phyloP scores from a whole-genome alignment of 306 rosid genomes.

The Glycine tomentella region DNA sequence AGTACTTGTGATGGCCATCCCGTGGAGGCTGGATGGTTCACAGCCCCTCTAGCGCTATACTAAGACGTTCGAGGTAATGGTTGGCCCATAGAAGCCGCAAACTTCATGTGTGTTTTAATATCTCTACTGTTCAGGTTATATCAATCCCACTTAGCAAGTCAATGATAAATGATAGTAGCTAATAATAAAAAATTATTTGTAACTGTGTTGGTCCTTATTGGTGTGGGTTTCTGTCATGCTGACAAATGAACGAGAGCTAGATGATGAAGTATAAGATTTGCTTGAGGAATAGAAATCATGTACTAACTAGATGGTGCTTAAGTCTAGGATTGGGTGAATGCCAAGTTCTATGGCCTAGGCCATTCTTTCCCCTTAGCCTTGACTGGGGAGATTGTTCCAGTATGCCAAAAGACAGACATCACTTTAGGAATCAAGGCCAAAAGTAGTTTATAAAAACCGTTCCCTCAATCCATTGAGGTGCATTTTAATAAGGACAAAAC shows the following conservation, averaged over 20 bases:
- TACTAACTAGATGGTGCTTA: neutral
- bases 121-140: neutral
- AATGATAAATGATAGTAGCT: neutral
- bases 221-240: neutral
- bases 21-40: too few relatives aligned
- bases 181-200: neutral
- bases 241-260: neutral
- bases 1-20: too few relatives aligned
- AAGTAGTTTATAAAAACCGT: too few relatives aligned
- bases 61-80: too few relatives aligned
- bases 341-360: neutral
- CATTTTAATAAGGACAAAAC: too few relatives aligned
- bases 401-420: too few relatives aligned
- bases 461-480: too few relatives aligned
- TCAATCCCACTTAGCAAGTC: neutral
- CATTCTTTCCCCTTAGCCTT: too few relatives aligned
- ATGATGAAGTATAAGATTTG: neutral
- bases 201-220: neutral
- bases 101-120: neutral
- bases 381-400: too few relatives aligned
- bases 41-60: too few relatives aligned
- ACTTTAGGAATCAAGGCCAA: too few relatives aligned
- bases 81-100: too few relatives aligned
- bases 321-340: neutral
- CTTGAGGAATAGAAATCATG: neutral